These are phyloP conservation scores for Fusarium sp. DNA, from an alignment of 2,329 filamentous ascomycete species.

Conservation along the genomic window DNA sequence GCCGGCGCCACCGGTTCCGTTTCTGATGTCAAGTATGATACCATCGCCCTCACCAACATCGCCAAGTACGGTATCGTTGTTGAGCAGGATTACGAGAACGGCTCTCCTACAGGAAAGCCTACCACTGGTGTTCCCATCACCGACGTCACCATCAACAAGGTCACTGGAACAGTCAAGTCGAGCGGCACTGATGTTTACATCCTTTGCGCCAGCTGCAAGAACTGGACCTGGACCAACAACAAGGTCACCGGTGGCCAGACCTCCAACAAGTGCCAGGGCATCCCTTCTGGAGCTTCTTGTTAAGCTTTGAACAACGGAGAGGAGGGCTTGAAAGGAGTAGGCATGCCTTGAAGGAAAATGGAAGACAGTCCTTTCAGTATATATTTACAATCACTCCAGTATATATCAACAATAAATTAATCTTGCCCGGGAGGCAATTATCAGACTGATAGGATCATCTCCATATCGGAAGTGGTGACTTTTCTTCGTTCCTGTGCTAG, in stretches of 20 bases:
- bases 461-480: background rate
- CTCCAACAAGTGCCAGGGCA: slow-evolving; percentile 44
- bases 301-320: background rate
- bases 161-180: slow-evolving; percentile 58
- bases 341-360: too few relatives aligned
- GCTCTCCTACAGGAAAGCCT: slow-evolving; percentile 58
- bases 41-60: slow-evolving; percentile 58
- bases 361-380: too few relatives aligned
- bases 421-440: too few relatives aligned
- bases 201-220: slow-evolving; percentile 63
- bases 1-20: slow-evolving; percentile 59
- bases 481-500: background rate
- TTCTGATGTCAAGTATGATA: slow-evolving; percentile 58
- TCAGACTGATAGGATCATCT: too few relatives aligned
- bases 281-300: slow-evolving; percentile 46
- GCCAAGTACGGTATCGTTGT: slow-evolving; percentile 56
- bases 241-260: slow-evolving; percentile 64
- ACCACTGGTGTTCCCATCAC: slow-evolving; percentile 67
- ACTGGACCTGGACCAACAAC: slow-evolving; percentile 66
- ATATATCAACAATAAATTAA: background rate
- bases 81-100: slow-evolving; percentile 62
- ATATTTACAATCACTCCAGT: background rate
- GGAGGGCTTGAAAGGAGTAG: too few relatives aligned
- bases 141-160: slow-evolving; percentile 57
- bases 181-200: slow-evolving; percentile 62